These are phyloP conservation scores for Fusarium verticillioides DNA, from an alignment of 2,329 filamentous ascomycete genomes.

Conservation along the genomic window DNA sequence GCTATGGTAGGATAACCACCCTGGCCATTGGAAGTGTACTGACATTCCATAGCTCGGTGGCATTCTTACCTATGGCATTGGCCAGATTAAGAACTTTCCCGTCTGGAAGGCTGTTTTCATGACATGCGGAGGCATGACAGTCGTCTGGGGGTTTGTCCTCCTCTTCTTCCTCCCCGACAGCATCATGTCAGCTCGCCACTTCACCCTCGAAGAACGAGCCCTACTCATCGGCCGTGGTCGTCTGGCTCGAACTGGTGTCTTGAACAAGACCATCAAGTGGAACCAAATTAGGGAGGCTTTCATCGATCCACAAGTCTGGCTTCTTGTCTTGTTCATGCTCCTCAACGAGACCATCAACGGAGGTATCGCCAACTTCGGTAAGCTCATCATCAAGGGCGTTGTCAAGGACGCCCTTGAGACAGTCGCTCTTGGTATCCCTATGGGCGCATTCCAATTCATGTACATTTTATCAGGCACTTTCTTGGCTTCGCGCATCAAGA, in stretches of 20 bases:
- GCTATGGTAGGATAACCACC: conserved; percentile 44
- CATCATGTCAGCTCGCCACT: conserved; percentile 49
- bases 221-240: conserved; percentile 72
- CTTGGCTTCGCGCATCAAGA: conserved; percentile 59
- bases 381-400: conserved; percentile 62
- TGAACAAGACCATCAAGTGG: conserved; percentile 60
- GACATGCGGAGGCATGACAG: conserved; percentile 59
- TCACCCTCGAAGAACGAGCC: conserved; percentile 38
- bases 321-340: conserved; percentile 65
- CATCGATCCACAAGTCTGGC: conserved; percentile 62
- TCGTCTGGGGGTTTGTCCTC: conserved; percentile 58
- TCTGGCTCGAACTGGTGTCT: conserved; percentile 57
- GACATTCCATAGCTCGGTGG: conserved; percentile 46
- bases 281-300: conserved; percentile 61
- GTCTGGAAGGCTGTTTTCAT: conserved; percentile 66
- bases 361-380: conserved; percentile 65
- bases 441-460: conserved; percentile 62
- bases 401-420: conserved; percentile 51
- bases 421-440: conserved; percentile 63
- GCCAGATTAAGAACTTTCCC: conserved; percentile 56
- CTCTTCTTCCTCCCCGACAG: conserved; percentile 59
- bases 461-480: conserved; percentile 63
- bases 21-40: too few relatives aligned
- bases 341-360: conserved; percentile 64
- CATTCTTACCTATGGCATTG: conserved; percentile 62